A percentile compares a stretch with the other conserved stretches of the same genome.
Conservation (phyloP, 176 grass and related monocot species). For the Raddia guianensis region DNA sequence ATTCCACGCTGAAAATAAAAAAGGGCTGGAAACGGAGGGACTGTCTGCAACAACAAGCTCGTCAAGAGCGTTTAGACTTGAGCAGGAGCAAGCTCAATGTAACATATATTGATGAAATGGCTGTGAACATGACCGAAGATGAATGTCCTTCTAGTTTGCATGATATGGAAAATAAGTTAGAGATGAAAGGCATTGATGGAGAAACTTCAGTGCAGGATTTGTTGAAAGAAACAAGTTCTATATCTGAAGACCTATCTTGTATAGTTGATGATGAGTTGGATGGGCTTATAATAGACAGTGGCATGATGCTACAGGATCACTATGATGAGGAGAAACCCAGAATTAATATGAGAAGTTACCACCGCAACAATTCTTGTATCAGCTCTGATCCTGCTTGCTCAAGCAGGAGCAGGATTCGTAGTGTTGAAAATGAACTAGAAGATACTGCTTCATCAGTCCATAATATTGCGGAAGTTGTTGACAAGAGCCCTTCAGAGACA, state of each 20-base stretch:
- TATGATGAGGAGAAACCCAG: constrained; percentile 41
- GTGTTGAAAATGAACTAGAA: constrained; percentile 57
- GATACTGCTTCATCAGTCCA: constrained; percentile 53
- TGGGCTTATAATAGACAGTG: constrained; percentile 54
- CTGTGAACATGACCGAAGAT: constrained; percentile 83
- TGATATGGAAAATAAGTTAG: constrained; percentile 52
- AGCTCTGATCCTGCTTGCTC: constrained; percentile 45
- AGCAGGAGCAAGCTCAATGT: constrained; percentile 73
- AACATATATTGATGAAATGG: constrained; percentile 73
- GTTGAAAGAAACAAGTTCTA: constrained; percentile 54
- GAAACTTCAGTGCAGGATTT: constrained; percentile 44
- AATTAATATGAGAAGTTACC: constrained; percentile 35
- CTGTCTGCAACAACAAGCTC: constrained; percentile 76
- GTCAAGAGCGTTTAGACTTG: constrained; percentile 76
- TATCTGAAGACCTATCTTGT: constrained; percentile 56
- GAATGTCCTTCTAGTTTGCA: constrained; percentile 43
- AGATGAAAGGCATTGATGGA: constrained; percentile 42
- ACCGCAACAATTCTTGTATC: constrained; percentile 50
- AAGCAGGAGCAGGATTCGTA: constrained; percentile 32
- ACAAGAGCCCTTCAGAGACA: constrained; percentile 39
- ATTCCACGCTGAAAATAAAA: constrained; percentile 61
- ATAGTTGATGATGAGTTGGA: constrained; percentile 49
- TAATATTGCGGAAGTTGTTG: constrained; percentile 28
- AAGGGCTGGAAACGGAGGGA: constrained; percentile 78
- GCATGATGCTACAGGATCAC: constrained; percentile 60